Evolutionary conservation across 345 rosid species (phyloP), one percentile per base, ranked within the genome.

Genomic region (Ceriops tagal): DNA sequence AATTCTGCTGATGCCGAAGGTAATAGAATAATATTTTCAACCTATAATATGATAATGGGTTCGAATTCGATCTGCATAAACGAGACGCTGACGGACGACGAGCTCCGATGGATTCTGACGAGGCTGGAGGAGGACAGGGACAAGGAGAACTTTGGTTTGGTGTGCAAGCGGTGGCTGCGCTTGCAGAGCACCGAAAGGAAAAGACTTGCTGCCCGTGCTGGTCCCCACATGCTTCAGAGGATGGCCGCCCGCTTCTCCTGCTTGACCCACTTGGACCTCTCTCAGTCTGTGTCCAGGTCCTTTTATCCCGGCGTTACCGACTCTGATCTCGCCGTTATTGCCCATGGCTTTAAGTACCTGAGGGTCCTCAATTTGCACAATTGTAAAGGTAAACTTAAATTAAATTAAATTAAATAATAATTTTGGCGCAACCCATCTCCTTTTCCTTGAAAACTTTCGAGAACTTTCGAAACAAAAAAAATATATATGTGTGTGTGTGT

Each of bases 221-320:
- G 99, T 31, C 84, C 96, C 5, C 97, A 90, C 71, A 83, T 93
- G 97, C 97, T 95, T 57, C 73, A 71, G 58, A 88, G 83, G 73
- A 85, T 89, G 73, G 97, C 97, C 21, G 78, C 84, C n/a, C 85
- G 98, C 78, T 93, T 93, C 82, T 81, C 87, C 28, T 77, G 82
- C 16, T 82, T 89, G 53, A 57, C 83, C 15, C 92, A 93, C 68
- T 77, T 93, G 77, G 98, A 93, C 77, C 87, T 93, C 75, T 91
- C 92, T 68, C 96, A 91, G 92, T 91, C 97, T 16, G n/a, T 80
- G 39, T 91, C 98, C 28, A 83, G 98, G 81, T 91, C 97, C 0
- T 91, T 85, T 76, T 89, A 81, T 72, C 98, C 97, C 4, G 98
- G 98, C 7, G 85, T 91, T 35, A 87, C 96, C 22, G 98, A 93